A percentile compares a stretch with the other conserved stretches of the same genome.
Conservation (phyloP, 2,329 filamentous ascomycete genomes). For the Pestalotiopsis sp. region DNA sequence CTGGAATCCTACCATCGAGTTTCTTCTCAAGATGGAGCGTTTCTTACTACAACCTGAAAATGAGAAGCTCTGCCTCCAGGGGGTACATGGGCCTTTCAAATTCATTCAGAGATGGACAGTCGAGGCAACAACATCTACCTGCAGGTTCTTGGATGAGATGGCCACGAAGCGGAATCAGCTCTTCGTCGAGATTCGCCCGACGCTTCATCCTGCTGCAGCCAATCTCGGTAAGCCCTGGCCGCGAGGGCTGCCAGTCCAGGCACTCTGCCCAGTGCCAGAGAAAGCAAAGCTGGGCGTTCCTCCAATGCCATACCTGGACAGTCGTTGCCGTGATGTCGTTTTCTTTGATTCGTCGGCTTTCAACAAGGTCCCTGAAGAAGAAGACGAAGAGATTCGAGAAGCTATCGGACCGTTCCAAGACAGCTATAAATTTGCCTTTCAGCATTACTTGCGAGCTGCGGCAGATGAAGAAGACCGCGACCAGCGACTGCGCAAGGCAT, state of each 20-base stretch:
- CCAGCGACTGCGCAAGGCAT: conserved; percentile 16
- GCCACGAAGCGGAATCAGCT: conserved; percentile 21
- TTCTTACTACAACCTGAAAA: conserved; percentile 18
- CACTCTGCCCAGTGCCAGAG: conserved; percentile 2
- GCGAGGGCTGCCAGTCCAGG: conserved; percentile 20
- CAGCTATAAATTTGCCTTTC: conserved; percentile 22
- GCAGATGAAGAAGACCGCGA: conserved; percentile 15
- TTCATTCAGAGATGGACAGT: neutral
- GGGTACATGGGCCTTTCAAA: neutral
- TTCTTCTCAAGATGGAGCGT: conserved; percentile 28
- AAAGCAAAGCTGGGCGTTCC: neutral
- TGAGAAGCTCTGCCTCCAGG: neutral
- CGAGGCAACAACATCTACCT: neutral
- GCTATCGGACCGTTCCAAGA: conserved; percentile 24
- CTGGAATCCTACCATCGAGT: conserved; percentile 33
- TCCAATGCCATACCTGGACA: conserved; percentile 22
- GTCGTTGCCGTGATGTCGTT: conserved; percentile 20
- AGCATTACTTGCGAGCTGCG: conserved; percentile 17
- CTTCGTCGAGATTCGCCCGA: conserved; percentile 17
- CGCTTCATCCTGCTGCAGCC: conserved; percentile 6
- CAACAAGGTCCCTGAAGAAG: conserved; percentile 10
- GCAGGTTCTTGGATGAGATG: conserved; percentile 23
- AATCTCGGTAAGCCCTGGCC: conserved; percentile 19
- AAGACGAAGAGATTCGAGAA: conserved; percentile 15
- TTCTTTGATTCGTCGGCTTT: conserved; percentile 16